These are phyloP conservation scores for Phaeodactylum tricornutum DNA, from an alignment of 108 stramenopile species.

Conservation along the genomic window DNA sequence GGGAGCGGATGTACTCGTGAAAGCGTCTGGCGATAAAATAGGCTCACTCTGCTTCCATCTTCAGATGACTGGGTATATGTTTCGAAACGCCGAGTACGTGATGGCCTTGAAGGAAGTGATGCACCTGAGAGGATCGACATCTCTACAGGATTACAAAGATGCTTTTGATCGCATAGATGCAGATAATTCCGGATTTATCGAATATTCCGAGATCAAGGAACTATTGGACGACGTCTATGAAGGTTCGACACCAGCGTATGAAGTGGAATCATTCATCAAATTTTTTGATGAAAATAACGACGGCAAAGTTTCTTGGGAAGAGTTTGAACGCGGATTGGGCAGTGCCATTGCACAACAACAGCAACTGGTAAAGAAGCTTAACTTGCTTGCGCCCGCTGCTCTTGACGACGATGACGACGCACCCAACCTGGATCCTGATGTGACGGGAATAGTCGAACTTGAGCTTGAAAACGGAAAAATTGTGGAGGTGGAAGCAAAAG, in stretches of 20 bases:
- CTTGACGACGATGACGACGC: conserved; percentile 41
- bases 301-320: conserved; percentile 75
- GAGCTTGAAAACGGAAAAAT: conserved; percentile 69
- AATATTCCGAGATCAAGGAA: conserved; percentile 44
- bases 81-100: conserved; percentile 88
- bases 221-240: conserved; percentile 62
- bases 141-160: conserved; percentile 62
- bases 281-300: conserved; percentile 85
- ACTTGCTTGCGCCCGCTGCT: conserved; percentile 8
- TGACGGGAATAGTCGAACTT: conserved; percentile 60
- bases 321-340: conserved; percentile 76
- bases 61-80: conserved; percentile 89
- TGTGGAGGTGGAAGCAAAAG: conserved; percentile 75
- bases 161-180: conserved; percentile 72
- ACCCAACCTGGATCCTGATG: conserved; percentile 11
- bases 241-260: conserved; percentile 48
- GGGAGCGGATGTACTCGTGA: conserved; percentile 60
- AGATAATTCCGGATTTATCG: conserved; percentile 72
- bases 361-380: conserved; percentile 8
- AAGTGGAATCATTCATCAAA: conserved; percentile 65
- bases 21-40: conserved; percentile 68
- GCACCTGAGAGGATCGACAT: conserved; percentile 45
- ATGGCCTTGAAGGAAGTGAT: conserved; percentile 73
- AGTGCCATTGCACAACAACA: conserved; percentile 10
- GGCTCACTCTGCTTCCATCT: conserved; percentile 74